Base-by-base conservation (phyloP, 495 filamentous ascomycete genomes). In the Tuber melanosporum region DNA sequence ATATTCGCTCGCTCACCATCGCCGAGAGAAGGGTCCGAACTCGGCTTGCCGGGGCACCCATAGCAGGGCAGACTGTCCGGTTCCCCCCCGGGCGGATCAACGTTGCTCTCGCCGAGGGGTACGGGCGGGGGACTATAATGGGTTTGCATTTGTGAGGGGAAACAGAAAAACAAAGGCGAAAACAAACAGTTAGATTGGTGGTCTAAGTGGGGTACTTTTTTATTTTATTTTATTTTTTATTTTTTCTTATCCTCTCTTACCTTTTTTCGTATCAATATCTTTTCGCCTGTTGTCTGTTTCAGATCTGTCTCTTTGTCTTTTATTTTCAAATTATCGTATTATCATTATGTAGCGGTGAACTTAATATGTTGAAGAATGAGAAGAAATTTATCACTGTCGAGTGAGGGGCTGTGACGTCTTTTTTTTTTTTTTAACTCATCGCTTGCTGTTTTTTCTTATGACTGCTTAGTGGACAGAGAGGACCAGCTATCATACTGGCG, bases 1-100 rank as follows among this genome's bases (percentile, higher is more conserved):
- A 66, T 17, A 17, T 66, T 66, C 57, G 57, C 57, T 66, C 57
- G 57, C 57, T 66, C 57, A 66, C 57, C 26, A 66, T 66, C n/a
- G 57, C 57, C 57, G 57, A 66, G 12, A n/a, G 57, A 32, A 66
- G 57, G 32, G 57, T 66, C 26, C 57, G 57, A 6, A 66, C 57
- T 66, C 57, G 57, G 57, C 57, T 66, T 32, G 26, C 57, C 12
- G 57, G 26, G 57, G 26, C 15, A 1, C 26, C 3, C n/a, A 32
- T 3, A 32, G 9, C 8, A 8, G 52, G 52, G n/a, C n/a, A 12
- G 52, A 26, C 52, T 57, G n/a, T 66, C 57, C 57, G 26, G 32
- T 66, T 66, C n/a, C 57, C 57, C n/a, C 57, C 57, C 10, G n/a
- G 32, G n/a, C 9, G 57, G 57, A 66, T 66, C 57, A 2, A 66